phyloP scores from a whole-genome alignment of 2,329 filamentous ascomycete genomes.

The Stromatinia cepivora region DNA sequence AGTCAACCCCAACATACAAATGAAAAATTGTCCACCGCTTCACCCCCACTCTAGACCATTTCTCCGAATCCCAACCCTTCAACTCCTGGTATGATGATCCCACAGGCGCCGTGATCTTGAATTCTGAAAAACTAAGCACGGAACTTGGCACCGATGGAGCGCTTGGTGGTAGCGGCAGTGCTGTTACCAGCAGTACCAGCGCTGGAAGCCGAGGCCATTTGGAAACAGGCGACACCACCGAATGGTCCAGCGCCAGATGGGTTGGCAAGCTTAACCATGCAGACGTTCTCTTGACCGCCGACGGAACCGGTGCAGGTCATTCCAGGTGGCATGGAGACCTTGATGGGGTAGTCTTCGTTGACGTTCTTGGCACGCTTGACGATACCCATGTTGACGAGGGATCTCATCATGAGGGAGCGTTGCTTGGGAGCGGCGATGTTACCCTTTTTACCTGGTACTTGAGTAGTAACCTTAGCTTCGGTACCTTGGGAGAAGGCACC shows the following conservation, averaged over 20 bases:
- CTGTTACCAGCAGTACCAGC: conserved; percentile 17
- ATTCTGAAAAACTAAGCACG: conserved; percentile 18
- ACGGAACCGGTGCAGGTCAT: conserved; percentile 60
- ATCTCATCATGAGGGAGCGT: conserved; percentile 33
- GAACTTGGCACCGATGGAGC: conserved; percentile 24
- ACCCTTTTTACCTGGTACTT: conserved; percentile 49
- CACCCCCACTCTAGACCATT: neutral
- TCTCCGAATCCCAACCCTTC: neutral
- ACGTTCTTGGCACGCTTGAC: conserved; percentile 40
- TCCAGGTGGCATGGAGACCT: conserved; percentile 46
- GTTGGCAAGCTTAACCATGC: conserved; percentile 64
- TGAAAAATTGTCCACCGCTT: conserved; percentile 7
- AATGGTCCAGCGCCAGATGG: conserved; percentile 61
- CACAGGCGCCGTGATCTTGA: neutral
- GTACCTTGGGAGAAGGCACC: conserved; percentile 50
- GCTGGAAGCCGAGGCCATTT: conserved; percentile 42
- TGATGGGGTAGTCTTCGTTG: conserved; percentile 47
- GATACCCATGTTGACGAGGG: conserved; percentile 36
- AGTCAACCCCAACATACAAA: conserved; percentile 3
- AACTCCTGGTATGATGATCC: conserved; percentile 7
- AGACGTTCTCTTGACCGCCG: conserved; percentile 59
- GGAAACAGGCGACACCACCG: conserved; percentile 59
- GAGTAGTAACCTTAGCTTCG: conserved; percentile 55
- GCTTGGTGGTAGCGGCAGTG: conserved; percentile 15
- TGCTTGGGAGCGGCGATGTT: conserved; percentile 42